A percentile compares a stretch with the other conserved stretches of the same genome.
These are phyloP conservation scores for Emmonsia crescens DNA, from an alignment of 2,329 filamentous ascomycete species.

Conservation along the genomic window DNA sequence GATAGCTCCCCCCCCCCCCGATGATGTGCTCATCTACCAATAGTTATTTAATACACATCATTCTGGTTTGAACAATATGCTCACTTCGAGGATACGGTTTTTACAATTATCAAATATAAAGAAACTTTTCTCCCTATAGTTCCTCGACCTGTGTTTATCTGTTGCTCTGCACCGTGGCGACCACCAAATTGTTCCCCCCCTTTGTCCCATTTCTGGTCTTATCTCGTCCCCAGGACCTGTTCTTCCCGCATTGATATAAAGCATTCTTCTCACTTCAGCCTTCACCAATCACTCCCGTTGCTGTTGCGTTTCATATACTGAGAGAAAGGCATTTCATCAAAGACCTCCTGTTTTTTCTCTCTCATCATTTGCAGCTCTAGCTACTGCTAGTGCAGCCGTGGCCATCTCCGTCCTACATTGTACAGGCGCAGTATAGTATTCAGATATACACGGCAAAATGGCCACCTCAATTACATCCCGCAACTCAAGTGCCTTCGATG, in stretches of 20 bases:
- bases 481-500: not conserved
- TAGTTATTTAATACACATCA: not conserved
- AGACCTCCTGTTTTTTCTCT: no score
- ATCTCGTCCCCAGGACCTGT: no score
- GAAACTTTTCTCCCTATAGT: not conserved
- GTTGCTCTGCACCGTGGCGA: not conserved
- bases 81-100: not conserved
- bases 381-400: not conserved
- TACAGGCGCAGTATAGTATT: not conserved
- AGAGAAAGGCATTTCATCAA: not conserved
- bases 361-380: not conserved
- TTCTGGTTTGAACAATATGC: not conserved
- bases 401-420: not conserved
- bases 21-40: not conserved
- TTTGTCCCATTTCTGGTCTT: not conserved
- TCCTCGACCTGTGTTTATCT: no score
- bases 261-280: not conserved
- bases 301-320: not conserved
- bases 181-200: not conserved
- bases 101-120: not conserved
- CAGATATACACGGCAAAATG: not conserved
- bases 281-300: not conserved
- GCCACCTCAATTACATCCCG: not conserved
- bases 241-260: not conserved
- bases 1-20: not conserved